phyloP scores from a whole-genome alignment of 2,329 filamentous ascomycete species.

The Verticillium nubilum region DNA sequence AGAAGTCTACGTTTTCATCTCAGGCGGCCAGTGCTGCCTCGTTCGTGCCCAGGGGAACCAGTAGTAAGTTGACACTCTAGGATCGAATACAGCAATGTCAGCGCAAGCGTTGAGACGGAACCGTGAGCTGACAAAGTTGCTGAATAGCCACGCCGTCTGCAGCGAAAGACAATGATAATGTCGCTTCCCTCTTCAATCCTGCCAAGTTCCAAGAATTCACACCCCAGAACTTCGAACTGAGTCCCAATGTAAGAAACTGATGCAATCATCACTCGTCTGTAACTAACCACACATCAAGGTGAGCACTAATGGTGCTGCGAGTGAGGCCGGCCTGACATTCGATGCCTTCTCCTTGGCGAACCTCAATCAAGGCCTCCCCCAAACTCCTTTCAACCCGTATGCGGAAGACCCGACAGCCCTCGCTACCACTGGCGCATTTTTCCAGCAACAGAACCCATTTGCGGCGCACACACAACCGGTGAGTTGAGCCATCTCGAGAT shows the following conservation, averaged over 20 bases:
- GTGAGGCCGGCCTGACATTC: constrained; percentile 45
- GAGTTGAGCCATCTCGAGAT: constrained; percentile 16
- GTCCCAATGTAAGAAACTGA: constrained; percentile 35
- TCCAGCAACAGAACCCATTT: constrained; percentile 51
- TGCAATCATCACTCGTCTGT: not conserved
- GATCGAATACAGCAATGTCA: not conserved
- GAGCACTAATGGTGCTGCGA: constrained; percentile 39
- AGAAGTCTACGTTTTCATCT: constrained; percentile 77
- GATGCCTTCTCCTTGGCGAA: constrained; percentile 61
- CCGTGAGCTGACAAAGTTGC: not conserved
- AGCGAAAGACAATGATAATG: constrained; percentile 32
- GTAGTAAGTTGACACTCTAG: constrained; percentile 23
- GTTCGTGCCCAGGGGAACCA: constrained; percentile 67
- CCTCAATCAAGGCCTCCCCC: constrained; percentile 45
- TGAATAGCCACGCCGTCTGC: constrained; percentile 8
- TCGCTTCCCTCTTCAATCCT: constrained; percentile 45
- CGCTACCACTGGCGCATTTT: constrained; percentile 57
- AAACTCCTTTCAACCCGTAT: constrained; percentile 67
- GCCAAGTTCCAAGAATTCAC: constrained; percentile 55
- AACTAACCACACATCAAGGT: constrained; percentile 19
- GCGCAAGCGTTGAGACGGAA: not conserved
- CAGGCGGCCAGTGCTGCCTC: constrained; percentile 85
- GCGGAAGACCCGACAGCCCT: constrained; percentile 63
- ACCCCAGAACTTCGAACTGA: constrained; percentile 49
- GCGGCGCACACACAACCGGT: constrained; percentile 55